phyloP scores from a whole-genome alignment of 257 asterid genomes.

The Schizonepeta tenuifolia region DNA sequence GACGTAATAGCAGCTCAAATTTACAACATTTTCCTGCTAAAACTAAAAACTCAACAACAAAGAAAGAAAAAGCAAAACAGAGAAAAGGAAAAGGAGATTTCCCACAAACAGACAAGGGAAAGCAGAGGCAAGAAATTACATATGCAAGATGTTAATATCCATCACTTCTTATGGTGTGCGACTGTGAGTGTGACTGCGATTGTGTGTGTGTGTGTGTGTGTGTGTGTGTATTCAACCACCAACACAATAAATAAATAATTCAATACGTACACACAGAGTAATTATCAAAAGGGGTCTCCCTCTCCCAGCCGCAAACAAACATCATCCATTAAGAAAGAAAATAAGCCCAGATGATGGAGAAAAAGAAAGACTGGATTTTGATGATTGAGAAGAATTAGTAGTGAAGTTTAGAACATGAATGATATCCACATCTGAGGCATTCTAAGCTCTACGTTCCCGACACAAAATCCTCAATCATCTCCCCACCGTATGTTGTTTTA shows the following conservation, averaged over 20 bases:
- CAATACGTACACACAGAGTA: slow-evolving; percentile 19
- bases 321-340: slow-evolving; percentile 2
- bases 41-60: neutral
- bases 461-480: slow-evolving; percentile 36
- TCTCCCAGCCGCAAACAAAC: slow-evolving; percentile 4
- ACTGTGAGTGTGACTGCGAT: neutral
- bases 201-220: slow-evolving; percentile 16
- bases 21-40: neutral
- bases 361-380: neutral
- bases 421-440: neutral
- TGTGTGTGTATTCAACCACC: neutral
- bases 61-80: neutral
- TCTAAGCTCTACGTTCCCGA: slow-evolving; percentile 29
- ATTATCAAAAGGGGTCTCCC: neutral
- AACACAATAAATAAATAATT: neutral
- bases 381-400: neutral
- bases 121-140: neutral
- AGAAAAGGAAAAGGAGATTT: neutral
- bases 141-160: neutral
- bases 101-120: neutral
- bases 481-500: slow-evolving; percentile 32
- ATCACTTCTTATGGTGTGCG: neutral
- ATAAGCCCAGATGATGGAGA: neutral
- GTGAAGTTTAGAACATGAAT: neutral
- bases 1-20: neutral